These are phyloP conservation scores for Scutellaria galericulata DNA, from an alignment of 257 asterid genomes.

Conservation along the genomic window DNA sequence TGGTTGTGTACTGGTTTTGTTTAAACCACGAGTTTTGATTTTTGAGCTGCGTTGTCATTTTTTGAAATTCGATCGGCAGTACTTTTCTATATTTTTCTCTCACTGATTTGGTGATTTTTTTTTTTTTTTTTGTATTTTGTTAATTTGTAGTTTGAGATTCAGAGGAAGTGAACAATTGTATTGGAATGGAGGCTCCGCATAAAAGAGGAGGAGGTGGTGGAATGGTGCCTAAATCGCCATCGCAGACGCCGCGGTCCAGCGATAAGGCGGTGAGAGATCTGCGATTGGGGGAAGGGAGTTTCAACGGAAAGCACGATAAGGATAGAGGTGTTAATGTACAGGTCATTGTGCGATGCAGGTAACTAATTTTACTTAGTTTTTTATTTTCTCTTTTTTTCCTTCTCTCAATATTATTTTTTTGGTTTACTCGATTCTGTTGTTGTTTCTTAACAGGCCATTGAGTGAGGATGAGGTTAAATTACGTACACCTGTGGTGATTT, in stretches of 20 bases:
- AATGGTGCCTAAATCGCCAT: constrained; percentile 63
- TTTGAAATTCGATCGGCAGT: constrained; percentile 5
- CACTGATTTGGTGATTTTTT: not conserved
- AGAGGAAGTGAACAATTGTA: constrained; percentile 21
- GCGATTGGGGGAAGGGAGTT: constrained; percentile 81
- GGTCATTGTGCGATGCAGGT: constrained; percentile 98
- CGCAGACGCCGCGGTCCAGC: constrained; percentile 80
- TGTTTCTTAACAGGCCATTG: constrained; percentile 60
- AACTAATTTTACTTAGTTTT: constrained; percentile 5
- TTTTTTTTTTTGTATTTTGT: not conserved
- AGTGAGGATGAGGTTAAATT: constrained; percentile 84
- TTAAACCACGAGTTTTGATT: not conserved
- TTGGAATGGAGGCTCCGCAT: constrained; percentile 64
- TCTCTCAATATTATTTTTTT: not conserved
- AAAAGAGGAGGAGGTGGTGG: constrained; percentile 63
- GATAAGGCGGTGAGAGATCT: constrained; percentile 81
- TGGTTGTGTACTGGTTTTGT: not conserved
- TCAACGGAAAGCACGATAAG: constrained; percentile 75
- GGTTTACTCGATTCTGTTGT: not conserved
- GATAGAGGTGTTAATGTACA: constrained; percentile 93
- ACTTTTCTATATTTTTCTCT: not conserved
- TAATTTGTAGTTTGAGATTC: constrained; percentile 32
- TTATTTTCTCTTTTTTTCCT: too few relatives aligned
- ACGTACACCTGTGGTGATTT: constrained; percentile 76
- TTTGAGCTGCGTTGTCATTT: constrained; percentile 20